These are phyloP conservation scores for Leishmania braziliensis DNA, from an alignment of 208 protist species.

Conservation along the genomic window DNA sequence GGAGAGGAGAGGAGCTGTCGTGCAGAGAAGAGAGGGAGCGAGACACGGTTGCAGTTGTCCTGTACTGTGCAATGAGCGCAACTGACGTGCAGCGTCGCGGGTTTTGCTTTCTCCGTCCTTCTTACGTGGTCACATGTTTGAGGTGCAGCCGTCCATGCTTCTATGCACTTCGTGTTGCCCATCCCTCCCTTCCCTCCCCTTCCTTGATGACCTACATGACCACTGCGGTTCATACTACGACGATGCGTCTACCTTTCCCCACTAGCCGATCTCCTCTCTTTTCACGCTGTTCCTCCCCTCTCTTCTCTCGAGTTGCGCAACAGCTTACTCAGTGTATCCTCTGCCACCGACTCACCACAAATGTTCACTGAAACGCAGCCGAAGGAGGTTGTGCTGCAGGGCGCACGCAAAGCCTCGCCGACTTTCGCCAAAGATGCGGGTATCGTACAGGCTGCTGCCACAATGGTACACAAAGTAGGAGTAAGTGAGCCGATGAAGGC, in stretches of 20 bases:
- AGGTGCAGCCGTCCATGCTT: neutral
- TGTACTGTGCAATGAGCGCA: neutral
- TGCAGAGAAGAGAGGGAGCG: neutral
- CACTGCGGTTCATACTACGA: neutral
- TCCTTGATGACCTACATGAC: neutral
- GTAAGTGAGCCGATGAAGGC: neutral
- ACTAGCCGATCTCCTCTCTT: neutral
- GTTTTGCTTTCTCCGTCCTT: neutral
- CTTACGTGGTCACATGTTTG: neutral
- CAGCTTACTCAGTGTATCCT: neutral
- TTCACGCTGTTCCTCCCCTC: neutral
- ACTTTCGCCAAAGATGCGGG: neutral
- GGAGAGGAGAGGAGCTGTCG: neutral
- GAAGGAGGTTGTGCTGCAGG: constrained; percentile 2
- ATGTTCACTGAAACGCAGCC: constrained; percentile 18
- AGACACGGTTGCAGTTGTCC: neutral
- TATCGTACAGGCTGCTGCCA: neutral
- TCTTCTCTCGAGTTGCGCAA: neutral
- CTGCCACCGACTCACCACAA: neutral
- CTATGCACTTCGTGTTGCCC: neutral
- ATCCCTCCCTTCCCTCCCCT: neutral
- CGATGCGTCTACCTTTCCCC: neutral
- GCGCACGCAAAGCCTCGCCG: neutral
- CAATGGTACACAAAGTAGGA: neutral
- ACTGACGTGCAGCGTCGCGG: neutral